phyloP scores from a whole-genome alignment of 1,284 basidiomycete species.

The Ustanciosporium gigantosporum region DNA sequence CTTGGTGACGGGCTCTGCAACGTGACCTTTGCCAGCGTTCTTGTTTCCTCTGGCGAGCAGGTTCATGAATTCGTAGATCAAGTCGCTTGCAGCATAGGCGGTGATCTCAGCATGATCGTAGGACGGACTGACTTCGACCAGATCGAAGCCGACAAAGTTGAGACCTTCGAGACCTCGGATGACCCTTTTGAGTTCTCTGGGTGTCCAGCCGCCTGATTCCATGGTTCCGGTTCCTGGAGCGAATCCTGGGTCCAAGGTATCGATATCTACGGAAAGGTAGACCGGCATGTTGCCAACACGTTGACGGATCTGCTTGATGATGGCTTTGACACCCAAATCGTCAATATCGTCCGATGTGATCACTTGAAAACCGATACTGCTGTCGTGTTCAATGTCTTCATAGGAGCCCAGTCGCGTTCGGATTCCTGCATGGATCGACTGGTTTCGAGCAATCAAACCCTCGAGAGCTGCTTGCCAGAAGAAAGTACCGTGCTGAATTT shows the following conservation, averaged over 20 bases:
- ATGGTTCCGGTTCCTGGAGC: conserved; percentile 48
- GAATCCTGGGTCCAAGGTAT: conserved; percentile 47
- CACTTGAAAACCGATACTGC: conserved; percentile 40
- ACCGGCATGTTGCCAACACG: conserved; percentile 43
- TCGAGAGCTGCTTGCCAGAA: conserved; percentile 63
- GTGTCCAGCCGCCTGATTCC: conserved; percentile 44
- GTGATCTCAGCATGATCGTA: conserved; percentile 51
- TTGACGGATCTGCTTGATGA: conserved; percentile 26
- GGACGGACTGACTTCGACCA: conserved; percentile 46
- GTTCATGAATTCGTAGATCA: conserved; percentile 48
- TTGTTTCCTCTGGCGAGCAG: conserved; percentile 12
- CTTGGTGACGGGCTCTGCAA: no score
- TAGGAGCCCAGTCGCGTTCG: conserved; percentile 60
- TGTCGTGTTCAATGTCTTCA: conserved; percentile 39
- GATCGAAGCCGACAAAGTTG: conserved; percentile 49
- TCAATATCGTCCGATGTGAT: conserved; percentile 50
- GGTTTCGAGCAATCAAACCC: conserved; percentile 64
- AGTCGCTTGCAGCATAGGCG: conserved; percentile 42
- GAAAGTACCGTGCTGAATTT: conserved; percentile 59
- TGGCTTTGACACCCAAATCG: conserved; percentile 31
- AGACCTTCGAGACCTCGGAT: conserved; percentile 39
- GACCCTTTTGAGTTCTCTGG: conserved; percentile 41
- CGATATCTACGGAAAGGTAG: conserved; percentile 49
- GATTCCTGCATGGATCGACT: conserved; percentile 79
- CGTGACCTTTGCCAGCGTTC: no score